Conservation (phyloP, 768 basidiomycete genomes). For the Auriscalpium vulgare region DNA sequence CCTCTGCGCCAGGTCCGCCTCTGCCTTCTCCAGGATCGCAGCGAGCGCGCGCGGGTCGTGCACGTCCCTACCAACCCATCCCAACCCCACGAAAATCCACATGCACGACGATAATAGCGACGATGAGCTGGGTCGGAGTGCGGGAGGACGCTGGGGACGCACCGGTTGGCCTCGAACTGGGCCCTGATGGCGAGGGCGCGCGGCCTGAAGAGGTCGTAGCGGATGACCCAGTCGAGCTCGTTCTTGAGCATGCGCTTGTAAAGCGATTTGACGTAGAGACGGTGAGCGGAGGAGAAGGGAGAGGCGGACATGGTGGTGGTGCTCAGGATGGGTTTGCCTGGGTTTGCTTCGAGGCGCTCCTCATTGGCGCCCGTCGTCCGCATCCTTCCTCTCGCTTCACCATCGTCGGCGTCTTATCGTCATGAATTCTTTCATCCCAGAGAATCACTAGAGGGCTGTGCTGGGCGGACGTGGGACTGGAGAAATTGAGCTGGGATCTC, state of each 20-base stretch:
- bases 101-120: too few species aligned
- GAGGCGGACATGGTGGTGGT: conserved; percentile 40
- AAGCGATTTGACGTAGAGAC: conserved; percentile 83
- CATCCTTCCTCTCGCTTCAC: too few species aligned
- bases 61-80: conserved; percentile 49
- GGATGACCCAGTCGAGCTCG: conserved; percentile 83
- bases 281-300: conserved; percentile 68
- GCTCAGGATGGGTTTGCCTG: too few species aligned
- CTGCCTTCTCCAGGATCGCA: conserved; percentile 69
- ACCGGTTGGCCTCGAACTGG: conserved; percentile 91
- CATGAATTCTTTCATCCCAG: too few species aligned
- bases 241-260: conserved; percentile 86
- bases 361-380: too few species aligned
- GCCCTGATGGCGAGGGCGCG: conserved; percentile 84
- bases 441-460: too few species aligned
- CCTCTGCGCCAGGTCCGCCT: conserved; percentile 56
- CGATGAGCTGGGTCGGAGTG: too few species aligned
- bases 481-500: too few species aligned
- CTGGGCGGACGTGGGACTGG: too few species aligned
- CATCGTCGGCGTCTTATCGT: too few species aligned
- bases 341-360: too few species aligned
- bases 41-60: conserved; percentile 79
- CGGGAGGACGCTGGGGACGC: conserved; percentile 17
- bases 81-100: background rate
- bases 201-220: conserved; percentile 78